These are phyloP conservation scores for Conticribra weissflogii DNA, from an alignment of 108 stramenopile genomes.

Conservation along the genomic window DNA sequence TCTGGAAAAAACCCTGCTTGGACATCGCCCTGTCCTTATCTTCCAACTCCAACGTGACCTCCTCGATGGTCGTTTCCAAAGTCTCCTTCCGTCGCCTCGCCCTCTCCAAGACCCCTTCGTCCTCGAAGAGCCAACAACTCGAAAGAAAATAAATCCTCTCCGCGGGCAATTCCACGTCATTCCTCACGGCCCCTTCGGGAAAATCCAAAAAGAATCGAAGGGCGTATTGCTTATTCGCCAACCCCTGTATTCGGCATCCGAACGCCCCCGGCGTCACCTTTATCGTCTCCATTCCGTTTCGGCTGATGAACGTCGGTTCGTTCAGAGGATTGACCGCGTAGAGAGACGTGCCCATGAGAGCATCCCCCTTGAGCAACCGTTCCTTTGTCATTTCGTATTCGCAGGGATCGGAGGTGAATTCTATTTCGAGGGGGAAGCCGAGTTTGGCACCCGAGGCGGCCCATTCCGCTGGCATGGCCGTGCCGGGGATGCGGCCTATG, in stretches of 20 bases:
- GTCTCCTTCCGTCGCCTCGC: conserved; percentile 2
- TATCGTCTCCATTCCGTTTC: conserved; percentile 26
- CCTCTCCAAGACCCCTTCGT: conserved; percentile 2
- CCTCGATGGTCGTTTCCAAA: conserved; percentile 1
- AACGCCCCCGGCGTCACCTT: conserved; percentile 38
- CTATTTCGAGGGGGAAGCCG: conserved; percentile 42
- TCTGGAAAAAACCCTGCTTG: conserved; percentile 15
- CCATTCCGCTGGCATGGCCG: conserved; percentile 50
- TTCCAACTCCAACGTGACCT: conserved; percentile 15
- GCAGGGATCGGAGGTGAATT: conserved; percentile 37
- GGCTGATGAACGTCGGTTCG: conserved; percentile 35
- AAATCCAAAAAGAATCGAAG: conserved; percentile 47
- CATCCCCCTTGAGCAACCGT: conserved; percentile 24
- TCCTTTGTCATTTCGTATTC: conserved; percentile 45
- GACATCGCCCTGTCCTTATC: background rate
- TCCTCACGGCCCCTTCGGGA: conserved; percentile 44
- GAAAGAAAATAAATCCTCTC: conserved; percentile 47
- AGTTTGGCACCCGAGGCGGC: conserved; percentile 46
- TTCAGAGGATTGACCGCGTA: conserved; percentile 31
- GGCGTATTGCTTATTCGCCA: conserved; percentile 28
- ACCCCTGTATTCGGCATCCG: conserved; percentile 34
- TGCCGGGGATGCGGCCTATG: conserved; percentile 46
- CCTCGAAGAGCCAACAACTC: conserved; percentile 25
- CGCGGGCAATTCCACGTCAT: conserved; percentile 50
- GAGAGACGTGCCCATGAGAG: conserved; percentile 15